Percentiles rank a stretch among this genome's conserved stretches.
These are phyloP conservation scores for Thelonectria discophora DNA, from an alignment of 2,329 filamentous ascomycete species.

Conservation along the genomic window DNA sequence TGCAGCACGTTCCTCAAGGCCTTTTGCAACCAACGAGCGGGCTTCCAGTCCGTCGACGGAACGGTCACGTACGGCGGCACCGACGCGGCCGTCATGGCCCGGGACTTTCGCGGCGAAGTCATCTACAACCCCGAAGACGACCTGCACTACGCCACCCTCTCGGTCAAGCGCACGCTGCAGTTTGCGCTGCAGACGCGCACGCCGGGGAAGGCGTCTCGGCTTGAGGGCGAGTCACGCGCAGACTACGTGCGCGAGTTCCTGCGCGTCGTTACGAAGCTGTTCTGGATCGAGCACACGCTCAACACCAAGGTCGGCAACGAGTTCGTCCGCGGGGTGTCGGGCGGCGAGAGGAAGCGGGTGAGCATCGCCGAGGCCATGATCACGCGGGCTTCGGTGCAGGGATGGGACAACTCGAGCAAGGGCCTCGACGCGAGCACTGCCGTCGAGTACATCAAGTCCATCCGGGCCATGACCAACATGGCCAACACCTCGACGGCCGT, in stretches of 20 bases:
- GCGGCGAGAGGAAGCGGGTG: constrained; percentile 77
- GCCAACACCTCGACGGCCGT: constrained; percentile 76
- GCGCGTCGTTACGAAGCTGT: constrained; percentile 72
- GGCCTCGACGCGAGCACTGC: constrained; percentile 78
- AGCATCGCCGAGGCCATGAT: constrained; percentile 75
- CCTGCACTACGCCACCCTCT: constrained; percentile 74
- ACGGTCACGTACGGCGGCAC: constrained; percentile 69
- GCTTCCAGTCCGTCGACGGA: constrained; percentile 71
- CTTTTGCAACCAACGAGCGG: constrained; percentile 73
- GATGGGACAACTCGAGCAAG: constrained; percentile 79
- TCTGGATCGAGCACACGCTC: constrained; percentile 75
- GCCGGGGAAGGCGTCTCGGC: constrained; percentile 57
- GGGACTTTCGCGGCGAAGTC: constrained; percentile 67
- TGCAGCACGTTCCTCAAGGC: constrained; percentile 77
- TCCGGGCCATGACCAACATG: constrained; percentile 73
- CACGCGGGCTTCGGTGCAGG: constrained; percentile 68
- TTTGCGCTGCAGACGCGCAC: constrained; percentile 74
- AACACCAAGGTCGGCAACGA: constrained; percentile 76
- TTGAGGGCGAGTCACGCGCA: constrained; percentile 67
- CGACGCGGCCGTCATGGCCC: constrained; percentile 55
- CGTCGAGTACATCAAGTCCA: constrained; percentile 73
- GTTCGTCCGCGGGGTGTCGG: constrained; percentile 69
- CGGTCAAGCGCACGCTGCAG: constrained; percentile 70
- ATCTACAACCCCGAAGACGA: constrained; percentile 76
- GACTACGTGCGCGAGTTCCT: constrained; percentile 64